Conservation (phyloP, 106 monocot species). For the Dioscorea alata region DNA sequence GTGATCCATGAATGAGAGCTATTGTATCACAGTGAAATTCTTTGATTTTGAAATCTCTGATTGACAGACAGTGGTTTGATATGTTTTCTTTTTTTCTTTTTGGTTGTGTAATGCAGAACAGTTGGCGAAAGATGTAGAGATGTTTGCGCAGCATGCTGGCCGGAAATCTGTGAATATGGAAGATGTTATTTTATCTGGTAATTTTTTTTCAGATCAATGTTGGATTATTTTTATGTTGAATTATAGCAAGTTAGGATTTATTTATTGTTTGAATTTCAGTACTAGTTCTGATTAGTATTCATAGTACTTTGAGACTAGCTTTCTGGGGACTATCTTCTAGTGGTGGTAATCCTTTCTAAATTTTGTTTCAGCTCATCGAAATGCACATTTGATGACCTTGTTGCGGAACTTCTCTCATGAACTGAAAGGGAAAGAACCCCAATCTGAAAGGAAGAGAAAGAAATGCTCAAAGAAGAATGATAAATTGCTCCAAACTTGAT, state of each 20-base stretch:
- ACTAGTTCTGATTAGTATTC: too few species aligned
- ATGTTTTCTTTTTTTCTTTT: background rate
- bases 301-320: too few species aligned
- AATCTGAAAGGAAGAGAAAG: constrained; percentile 64
- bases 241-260: too few species aligned
- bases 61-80: too few species aligned
- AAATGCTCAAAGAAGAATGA: constrained; percentile 44
- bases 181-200: constrained; percentile 87
- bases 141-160: constrained; percentile 85
- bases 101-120: constrained; percentile 54
- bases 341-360: background rate
- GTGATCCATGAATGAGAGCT: too few species aligned
- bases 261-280: too few species aligned
- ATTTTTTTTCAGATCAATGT: background rate
- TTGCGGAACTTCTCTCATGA: constrained; percentile 61
- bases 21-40: too few species aligned
- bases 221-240: background rate
- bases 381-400: constrained; percentile 52
- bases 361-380: constrained; percentile 72
- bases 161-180: constrained; percentile 82
- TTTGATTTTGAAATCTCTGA: too few species aligned
- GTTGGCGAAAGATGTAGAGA: constrained; percentile 67
- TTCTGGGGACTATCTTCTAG: background rate
- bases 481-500: constrained; percentile 8
- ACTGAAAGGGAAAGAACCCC: constrained; percentile 70